Evolutionary conservation across 495 filamentous ascomycete species (phyloP), one percentile per base, ranked within the genome.

Genomic region (Lasiosphaeris hirsuta): DNA sequence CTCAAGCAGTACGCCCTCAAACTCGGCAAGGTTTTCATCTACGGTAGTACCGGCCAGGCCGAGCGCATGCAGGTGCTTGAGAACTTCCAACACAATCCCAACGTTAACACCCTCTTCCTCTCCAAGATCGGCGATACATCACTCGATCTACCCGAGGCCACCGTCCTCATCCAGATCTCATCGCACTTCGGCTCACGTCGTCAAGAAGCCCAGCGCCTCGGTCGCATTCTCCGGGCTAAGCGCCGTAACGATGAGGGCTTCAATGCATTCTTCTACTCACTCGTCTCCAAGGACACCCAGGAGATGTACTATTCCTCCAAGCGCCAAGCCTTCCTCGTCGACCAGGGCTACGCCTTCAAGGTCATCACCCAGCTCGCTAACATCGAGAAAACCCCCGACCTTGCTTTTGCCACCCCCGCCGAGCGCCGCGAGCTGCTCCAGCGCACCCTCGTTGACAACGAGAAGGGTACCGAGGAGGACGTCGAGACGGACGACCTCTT

Each of bases 221-320:
- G 94, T 10, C 88, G 94, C 37, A 99, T 99, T 65, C 86, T 99
- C 10, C 84, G 94, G 66, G 94, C 94, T 17, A 99, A 99, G 72
- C 86, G 94, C 35, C 81, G 95, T 59, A 97, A 97, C 66, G 94
- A 99, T 72, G 94, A 97, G 71, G 95, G 95, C 15, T 99, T 99
- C 75, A 99, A 99, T 73, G 94, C 94, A 0, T 99, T 99, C 75
- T 99, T 99, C 75, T 99, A 99, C 74, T 94, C 90, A 0, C 80
- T 99, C 4, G 94, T 99, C 34, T 94, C 89, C 9, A 97, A 97
- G 70, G 94, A 97, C 70, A 99, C 94, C 1, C 84, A 90, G 51
- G 94, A 99, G 74, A 97, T 99, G 95, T 93, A 87, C 71, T 99
- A 96, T 76, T 97, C 94, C 6, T 89, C 90, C 39, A 97, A 97